Evolutionary conservation across 139 green algal genomes (phyloP).

Genomic region (Chlorella sp.): DNA sequence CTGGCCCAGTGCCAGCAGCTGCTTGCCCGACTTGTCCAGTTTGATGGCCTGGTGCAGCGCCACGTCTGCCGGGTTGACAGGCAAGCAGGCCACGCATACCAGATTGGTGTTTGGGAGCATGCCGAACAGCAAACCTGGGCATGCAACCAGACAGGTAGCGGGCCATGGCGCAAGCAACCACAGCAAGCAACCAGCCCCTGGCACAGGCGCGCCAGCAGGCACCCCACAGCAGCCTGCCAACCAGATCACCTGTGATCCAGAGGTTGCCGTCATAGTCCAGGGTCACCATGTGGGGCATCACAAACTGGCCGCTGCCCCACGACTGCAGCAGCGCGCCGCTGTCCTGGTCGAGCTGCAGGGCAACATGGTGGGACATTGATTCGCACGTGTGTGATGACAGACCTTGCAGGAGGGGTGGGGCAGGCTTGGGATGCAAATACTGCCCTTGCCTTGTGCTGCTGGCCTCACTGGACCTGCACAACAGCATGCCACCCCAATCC

Average conservation of each 20-base stretch:
- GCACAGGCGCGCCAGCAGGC: no score
- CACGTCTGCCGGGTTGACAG: constrained; percentile 30
- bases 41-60: constrained; percentile 72
- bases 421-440: no score
- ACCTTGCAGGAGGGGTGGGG: no score
- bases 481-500: background rate
- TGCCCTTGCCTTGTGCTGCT: background rate
- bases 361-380: background rate
- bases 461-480: background rate
- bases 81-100: background rate
- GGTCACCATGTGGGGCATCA: constrained; percentile 88
- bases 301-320: constrained; percentile 65
- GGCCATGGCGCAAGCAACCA: no score
- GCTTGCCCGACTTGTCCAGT: constrained; percentile 52
- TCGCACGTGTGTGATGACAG: no score
- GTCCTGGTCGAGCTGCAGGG: constrained; percentile 57
- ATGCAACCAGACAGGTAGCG: background rate
- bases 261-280: constrained; percentile 69
- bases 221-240: background rate
- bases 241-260: constrained; percentile 70
- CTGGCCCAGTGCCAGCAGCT: constrained; percentile 65
- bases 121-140: background rate
- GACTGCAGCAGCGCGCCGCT: constrained; percentile 42
- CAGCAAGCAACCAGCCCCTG: no score
- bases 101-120: background rate